Conservation (phyloP, 2,329 filamentous ascomycete genomes). For the Alternaria burnsii region DNA sequence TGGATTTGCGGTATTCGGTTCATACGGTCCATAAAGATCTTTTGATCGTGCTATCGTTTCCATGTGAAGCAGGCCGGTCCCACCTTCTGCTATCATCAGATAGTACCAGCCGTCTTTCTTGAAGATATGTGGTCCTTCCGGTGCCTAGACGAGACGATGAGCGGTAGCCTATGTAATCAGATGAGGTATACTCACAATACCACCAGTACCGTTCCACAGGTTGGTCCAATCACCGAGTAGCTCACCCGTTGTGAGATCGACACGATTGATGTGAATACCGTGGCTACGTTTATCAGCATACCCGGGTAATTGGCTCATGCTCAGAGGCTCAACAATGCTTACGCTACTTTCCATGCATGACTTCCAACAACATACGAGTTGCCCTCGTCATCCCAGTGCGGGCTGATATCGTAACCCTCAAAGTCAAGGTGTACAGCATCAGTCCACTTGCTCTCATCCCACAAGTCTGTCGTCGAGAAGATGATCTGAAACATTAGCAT, state of each 20-base stretch:
- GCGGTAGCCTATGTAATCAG: neutral
- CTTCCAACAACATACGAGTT: constrained; percentile 57
- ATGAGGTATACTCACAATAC: constrained; percentile 7
- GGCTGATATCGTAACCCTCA: constrained; percentile 62
- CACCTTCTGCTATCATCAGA: constrained; percentile 45
- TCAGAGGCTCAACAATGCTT: neutral
- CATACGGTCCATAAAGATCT: constrained; percentile 50
- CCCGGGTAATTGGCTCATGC: rapidly evolving
- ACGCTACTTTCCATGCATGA: constrained; percentile 32
- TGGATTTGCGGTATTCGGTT: constrained; percentile 48
- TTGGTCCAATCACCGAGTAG: constrained; percentile 27
- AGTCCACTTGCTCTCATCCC: constrained; percentile 57
- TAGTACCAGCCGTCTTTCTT: constrained; percentile 49
- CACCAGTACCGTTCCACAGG: constrained; percentile 52
- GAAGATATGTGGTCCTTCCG: constrained; percentile 51
- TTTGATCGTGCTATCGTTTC: constrained; percentile 50
- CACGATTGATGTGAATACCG: constrained; percentile 40
- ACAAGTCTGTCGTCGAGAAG: constrained; percentile 57
- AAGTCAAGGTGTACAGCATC: constrained; percentile 60
- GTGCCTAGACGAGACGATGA: constrained; percentile 2
- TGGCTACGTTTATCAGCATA: constrained; percentile 8
- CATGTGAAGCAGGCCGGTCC: constrained; percentile 49
- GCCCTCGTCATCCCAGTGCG: constrained; percentile 65
- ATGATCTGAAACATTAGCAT: constrained; percentile 42
- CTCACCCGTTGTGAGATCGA: constrained; percentile 46